A percentile compares a stretch with the other conserved stretches of the same genome.
Evolutionary conservation across 352 stramenopile genomes (phyloP).

Genomic region (Pythium grandisporangium): DNA sequence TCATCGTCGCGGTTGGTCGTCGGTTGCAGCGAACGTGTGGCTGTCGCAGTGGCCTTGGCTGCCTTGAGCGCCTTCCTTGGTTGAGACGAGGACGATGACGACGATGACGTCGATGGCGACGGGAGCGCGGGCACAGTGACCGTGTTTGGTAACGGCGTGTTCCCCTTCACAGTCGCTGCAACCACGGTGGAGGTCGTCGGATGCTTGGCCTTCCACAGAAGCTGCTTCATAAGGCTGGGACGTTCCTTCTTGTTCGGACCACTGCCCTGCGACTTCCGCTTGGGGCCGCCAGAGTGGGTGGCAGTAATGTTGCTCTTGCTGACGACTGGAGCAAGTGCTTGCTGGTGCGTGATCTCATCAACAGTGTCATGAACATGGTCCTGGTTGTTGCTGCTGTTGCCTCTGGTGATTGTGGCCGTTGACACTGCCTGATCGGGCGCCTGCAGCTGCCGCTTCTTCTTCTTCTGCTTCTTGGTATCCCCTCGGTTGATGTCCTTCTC

Average conservation of each 20-base stretch:
- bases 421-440: background rate
- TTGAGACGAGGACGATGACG: background rate
- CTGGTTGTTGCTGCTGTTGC: too few species aligned
- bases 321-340: too few species aligned
- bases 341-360: too few species aligned
- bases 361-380: too few species aligned
- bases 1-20: conserved; percentile 16
- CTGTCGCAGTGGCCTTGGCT: background rate
- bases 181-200: too few species aligned
- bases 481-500: background rate
- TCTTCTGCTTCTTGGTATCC: background rate
- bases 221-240: conserved; percentile 36
- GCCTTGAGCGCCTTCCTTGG: too few species aligned
- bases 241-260: conserved; percentile 1
- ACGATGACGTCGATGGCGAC: background rate
- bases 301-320: background rate
- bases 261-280: conserved; percentile 9
- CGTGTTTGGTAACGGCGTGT: too few species aligned
- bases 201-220: conserved; percentile 62
- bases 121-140: too few species aligned
- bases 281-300: too few species aligned
- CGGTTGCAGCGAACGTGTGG: too few species aligned
- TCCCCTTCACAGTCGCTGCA: too few species aligned
- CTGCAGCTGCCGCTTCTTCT: background rate
- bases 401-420: background rate